Evolutionary conservation across 2,329 filamentous ascomycete species (phyloP).

Genomic region (Penicillium sp.): DNA sequence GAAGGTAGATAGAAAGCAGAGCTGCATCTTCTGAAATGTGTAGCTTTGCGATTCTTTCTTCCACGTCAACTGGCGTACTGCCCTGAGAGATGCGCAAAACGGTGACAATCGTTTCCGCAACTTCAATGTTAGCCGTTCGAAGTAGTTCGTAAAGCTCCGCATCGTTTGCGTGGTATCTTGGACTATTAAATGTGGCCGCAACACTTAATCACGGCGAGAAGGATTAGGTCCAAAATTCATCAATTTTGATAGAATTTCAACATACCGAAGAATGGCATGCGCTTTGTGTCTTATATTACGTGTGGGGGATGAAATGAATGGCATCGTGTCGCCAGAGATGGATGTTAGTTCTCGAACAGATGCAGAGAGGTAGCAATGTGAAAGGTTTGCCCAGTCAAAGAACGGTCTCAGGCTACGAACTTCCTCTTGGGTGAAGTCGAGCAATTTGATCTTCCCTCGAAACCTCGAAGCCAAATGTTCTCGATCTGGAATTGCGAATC

Average conservation of each 20-base stretch:
- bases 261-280: constrained; percentile 4
- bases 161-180: constrained; percentile 1
- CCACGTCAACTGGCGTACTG: not conserved
- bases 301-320: not conserved
- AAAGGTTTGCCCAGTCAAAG: constrained; percentile 6
- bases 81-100: not conserved
- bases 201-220: not conserved
- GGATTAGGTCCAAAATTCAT: too few relatives aligned
- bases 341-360: constrained; percentile 1
- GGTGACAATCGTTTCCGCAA: not conserved
- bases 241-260: not conserved
- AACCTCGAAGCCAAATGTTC: constrained; percentile 1
- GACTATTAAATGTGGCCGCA: constrained; percentile 5
- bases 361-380: constrained; percentile 3
- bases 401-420: constrained; percentile 1
- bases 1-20: not conserved
- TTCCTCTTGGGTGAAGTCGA: constrained; percentile 5
- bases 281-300: constrained; percentile 1
- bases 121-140: constrained; percentile 1
- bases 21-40: constrained; percentile 1
- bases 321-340: constrained; percentile 1
- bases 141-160: constrained; percentile 3
- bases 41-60: not conserved
- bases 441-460: constrained; percentile 2
- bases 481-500: constrained; percentile 1